Evolutionary conservation across 768 basidiomycete species (phyloP).

Genomic region (Amanita subjunquillea): DNA sequence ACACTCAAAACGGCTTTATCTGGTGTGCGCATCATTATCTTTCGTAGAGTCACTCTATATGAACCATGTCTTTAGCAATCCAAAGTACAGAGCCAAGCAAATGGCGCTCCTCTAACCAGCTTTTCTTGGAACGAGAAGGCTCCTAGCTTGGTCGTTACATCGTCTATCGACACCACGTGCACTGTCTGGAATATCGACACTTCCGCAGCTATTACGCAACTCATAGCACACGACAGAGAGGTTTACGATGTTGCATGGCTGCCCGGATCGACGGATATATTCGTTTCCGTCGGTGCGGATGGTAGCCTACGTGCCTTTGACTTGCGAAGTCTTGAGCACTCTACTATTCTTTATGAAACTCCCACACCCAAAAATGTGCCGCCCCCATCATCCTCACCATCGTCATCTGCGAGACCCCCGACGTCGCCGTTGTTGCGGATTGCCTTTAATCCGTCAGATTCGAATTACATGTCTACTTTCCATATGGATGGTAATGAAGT

Average conservation of each 20-base stretch:
- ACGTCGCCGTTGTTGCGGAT: conserved; percentile 80
- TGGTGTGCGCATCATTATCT: conserved; percentile 45
- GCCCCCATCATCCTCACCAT: conserved; percentile 45
- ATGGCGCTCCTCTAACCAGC: conserved; percentile 86
- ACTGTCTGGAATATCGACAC: conserved; percentile 99
- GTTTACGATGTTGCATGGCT: conserved; percentile 99
- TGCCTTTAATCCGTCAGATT: conserved; percentile 83
- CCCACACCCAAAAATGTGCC: conserved; percentile 67
- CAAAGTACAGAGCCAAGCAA: conserved; percentile 78
- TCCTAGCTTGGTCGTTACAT: conserved; percentile 88
- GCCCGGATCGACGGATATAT: conserved; percentile 90
- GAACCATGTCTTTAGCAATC: conserved; percentile 47
- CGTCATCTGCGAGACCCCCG: conserved; percentile 54
- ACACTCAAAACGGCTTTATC: conserved; percentile 70
- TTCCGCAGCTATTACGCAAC: conserved; percentile 86
- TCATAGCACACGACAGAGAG: conserved; percentile 94
- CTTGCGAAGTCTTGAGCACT: conserved; percentile 91
- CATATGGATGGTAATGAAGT: conserved; percentile 87
- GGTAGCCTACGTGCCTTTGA: conserved; percentile 96
- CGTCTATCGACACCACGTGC: conserved; percentile 97
- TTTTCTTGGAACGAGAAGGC: conserved; percentile 97
- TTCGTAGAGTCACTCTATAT: neutral
- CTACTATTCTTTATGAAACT: conserved; percentile 95
- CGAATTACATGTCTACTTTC: conserved; percentile 96
- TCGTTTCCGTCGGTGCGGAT: conserved; percentile 97